phyloP scores from a whole-genome alignment of 768 basidiomycete species.

The Lactifluus hygrophoroides region DNA sequence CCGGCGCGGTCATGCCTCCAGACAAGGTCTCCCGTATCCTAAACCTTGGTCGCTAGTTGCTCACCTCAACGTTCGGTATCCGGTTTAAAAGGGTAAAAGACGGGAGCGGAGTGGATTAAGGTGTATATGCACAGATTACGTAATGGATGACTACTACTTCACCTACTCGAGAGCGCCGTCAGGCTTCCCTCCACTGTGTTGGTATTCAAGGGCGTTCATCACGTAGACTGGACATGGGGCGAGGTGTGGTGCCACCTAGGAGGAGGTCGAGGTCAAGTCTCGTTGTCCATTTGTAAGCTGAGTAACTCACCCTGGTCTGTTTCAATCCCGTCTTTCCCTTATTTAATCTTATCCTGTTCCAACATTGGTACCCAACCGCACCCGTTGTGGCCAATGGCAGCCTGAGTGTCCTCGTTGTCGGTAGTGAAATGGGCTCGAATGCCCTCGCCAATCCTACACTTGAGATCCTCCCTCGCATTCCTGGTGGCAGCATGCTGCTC shows the following conservation, averaged over 20 bases:
- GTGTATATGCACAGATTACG: too few relatives aligned
- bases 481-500: slow-evolving; percentile 51
- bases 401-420: slow-evolving; percentile 61
- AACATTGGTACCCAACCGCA: slow-evolving; percentile 70
- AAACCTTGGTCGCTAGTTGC: slow-evolving; percentile 64
- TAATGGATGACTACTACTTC: too few relatives aligned
- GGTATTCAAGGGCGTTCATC: not conserved
- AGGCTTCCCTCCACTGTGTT: slow-evolving; percentile 44
- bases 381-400: slow-evolving; percentile 66
- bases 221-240: slow-evolving; percentile 42
- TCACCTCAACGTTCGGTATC: slow-evolving; percentile 63
- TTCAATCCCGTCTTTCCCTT: too few relatives aligned
- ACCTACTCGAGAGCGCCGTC: slow-evolving; percentile 54
- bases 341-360: too few relatives aligned
- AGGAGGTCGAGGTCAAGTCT: too few relatives aligned
- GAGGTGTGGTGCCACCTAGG: too few relatives aligned
- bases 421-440: slow-evolving; percentile 68
- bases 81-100: too few relatives aligned
- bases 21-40: slow-evolving; percentile 61
- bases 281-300: too few relatives aligned
- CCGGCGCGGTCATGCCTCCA: slow-evolving; percentile 62
- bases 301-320: too few relatives aligned
- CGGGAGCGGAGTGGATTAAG: too few relatives aligned
- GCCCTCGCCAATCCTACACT: slow-evolving; percentile 55
- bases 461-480: slow-evolving; percentile 61